These are phyloP conservation scores for Cicer pinnatifidum DNA, from an alignment of 306 rosid genomes.

Conservation along the genomic window DNA sequence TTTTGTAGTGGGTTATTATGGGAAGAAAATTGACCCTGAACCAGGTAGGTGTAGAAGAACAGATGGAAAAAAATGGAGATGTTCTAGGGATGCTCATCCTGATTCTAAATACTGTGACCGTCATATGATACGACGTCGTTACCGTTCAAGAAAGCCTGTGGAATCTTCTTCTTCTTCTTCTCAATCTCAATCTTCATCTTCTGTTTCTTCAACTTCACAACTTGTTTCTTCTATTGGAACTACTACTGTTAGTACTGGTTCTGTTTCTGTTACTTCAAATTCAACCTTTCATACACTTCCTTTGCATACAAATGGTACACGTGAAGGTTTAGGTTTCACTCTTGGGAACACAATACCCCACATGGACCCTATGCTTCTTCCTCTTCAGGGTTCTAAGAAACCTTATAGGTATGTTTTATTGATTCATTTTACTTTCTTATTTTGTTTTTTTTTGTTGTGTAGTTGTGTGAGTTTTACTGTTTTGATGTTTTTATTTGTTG, in stretches of 20 bases:
- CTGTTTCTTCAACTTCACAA: conserved; percentile 6
- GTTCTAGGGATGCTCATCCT: conserved; percentile 81
- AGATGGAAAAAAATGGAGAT: conserved; percentile 93
- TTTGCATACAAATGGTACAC: conserved; percentile 58
- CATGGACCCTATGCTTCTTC: conserved; percentile 64
- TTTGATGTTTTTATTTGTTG: neutral
- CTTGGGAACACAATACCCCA: conserved; percentile 56
- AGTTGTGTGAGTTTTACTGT: conserved; percentile 20
- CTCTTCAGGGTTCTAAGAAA: conserved; percentile 66
- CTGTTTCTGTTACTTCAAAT: conserved; percentile 20
- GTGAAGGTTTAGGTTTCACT: conserved; percentile 55
- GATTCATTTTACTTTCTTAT: neutral
- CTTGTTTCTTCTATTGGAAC: neutral
- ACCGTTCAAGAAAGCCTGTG: conserved; percentile 99
- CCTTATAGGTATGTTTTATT: conserved; percentile 63
- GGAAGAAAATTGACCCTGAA: conserved; percentile 94
- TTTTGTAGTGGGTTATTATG: conserved; percentile 67
- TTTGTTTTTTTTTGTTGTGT: neutral
- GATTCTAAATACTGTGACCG: conserved; percentile 96
- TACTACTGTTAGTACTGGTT: neutral
- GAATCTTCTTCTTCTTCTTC: conserved; percentile 54
- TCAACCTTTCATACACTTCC: conserved; percentile 66
- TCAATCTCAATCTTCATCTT: conserved; percentile 1
- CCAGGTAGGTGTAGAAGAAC: conserved; percentile 95
- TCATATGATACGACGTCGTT: conserved; percentile 92